Evolutionary conservation across 148 eudicot genomes (phyloP), one percentile per base, ranked within the genome.

Genomic region (Cornus controversa): DNA sequence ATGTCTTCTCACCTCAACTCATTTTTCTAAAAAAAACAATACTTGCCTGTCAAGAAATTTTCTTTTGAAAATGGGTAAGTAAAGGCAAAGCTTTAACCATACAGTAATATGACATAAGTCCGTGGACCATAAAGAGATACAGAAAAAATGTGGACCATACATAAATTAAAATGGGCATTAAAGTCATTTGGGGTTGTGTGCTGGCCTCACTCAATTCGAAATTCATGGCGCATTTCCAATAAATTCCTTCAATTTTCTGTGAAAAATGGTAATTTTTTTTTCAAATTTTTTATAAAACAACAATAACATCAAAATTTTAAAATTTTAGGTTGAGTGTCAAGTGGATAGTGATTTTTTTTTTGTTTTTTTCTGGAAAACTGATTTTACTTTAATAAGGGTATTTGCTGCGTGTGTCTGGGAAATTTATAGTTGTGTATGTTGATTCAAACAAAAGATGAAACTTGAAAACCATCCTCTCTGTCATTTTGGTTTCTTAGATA

Each of bases 391-490:
- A n/a, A n/a, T n/a, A n/a, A n/a, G 58, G 1, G 18, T 22, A 0
- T 60, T 18, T 60, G 24, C 9, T 60, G 64, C 6, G 25, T 8
- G n/a, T n/a, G n/a, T n/a, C n/a, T n/a, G n/a, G 18, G 64, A 14
- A 22, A 14, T 14, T 22, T 8, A n/a, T n/a, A n/a, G n/a, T n/a
- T n/a, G n/a, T n/a, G n/a, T n/a, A n/a, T 54, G 18, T 34, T 78
- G 71, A 47, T 75, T 80, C 64, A 75, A 82, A 82, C 75, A 64
- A 78, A 82, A 75, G 77, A 82, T 79, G 75, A 79, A 69, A 22
- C 77, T 79, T 79, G 67, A 74, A 78, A 70, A 40, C 54, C 54
- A 76, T 72, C 75, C 75, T 75, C n/a, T 60, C 85, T 79, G 81
- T 82, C 79, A 75, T 74, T 75, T 77, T 53, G 27, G 20, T 67